Evolutionary conservation across 495 filamentous ascomycete species (phyloP), one percentile per base, ranked within the genome.

Genomic region (Daldinia grandis): DNA sequence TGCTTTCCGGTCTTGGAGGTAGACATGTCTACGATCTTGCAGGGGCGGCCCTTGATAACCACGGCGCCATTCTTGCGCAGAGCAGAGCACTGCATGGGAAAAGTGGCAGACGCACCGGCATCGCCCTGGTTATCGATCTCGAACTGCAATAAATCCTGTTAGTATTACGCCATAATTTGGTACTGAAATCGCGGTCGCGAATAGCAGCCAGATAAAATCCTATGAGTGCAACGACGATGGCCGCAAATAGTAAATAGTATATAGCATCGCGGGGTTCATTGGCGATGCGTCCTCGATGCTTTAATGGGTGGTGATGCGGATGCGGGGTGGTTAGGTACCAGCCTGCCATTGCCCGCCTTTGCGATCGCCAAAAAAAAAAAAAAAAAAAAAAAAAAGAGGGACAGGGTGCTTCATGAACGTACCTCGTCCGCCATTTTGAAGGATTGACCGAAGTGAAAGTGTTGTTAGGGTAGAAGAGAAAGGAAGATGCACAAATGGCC

Each of bases 1-100:
- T 99, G 95, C 92, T 99, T 99, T 82, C 95, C 95, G 70, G 95
- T 99, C 93, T 99, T 99, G 79, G 95, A 99, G 84, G 95, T 99
- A 69, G 92, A 95, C 95, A 99, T 99, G 78, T 98, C 95, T 81
- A 98, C 92, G 76, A 99, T 99, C 90, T 98, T 98, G 94, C 95
- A 99, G 69, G 95, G 95, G 76, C 95, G 95, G 80, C 86, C 83
- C 89, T 99, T 98, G 85, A 99, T 98, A 77, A 95, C 91, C 84
- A 99, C 95, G 76, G 90, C 89, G 74, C 95, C 95, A 90, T 95
- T 95, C 94, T 99, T 98, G 77, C 95, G 90, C 86, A 99, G 89
- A 74, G 95, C 95, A 83, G 95, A 99, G 84, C 95, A 99, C 87
- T 99, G 95, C 92, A 96, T 95, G 74, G 95, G 95, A 86, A 80